Evolutionary conservation across 306 rosid genomes (phyloP).

Genomic region (Bauhinia variegata): DNA sequence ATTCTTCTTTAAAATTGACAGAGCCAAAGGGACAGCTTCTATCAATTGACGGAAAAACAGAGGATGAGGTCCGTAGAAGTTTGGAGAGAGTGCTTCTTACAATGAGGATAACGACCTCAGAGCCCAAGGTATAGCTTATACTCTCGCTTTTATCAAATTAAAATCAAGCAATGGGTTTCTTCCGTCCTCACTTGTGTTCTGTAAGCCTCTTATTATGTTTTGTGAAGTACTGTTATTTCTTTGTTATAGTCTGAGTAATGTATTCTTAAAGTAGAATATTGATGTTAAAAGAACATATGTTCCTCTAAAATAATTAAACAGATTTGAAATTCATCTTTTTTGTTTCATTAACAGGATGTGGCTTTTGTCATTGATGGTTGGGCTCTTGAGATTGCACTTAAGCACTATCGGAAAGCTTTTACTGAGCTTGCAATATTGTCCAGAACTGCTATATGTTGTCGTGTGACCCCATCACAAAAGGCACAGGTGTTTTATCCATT

Average conservation of each 20-base stretch:
- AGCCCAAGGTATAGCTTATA: constrained; percentile 78
- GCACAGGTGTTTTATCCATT: constrained; percentile 78
- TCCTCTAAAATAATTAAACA: constrained; percentile 12
- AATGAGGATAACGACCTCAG: constrained; percentile 83
- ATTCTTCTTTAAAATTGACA: constrained; percentile 40
- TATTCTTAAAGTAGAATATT: not conserved
- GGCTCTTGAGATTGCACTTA: constrained; percentile 98
- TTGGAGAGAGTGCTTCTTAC: constrained; percentile 95
- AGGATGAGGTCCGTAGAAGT: constrained; percentile 82
- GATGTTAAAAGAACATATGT: not conserved
- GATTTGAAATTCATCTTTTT: constrained; percentile 22
- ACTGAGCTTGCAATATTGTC: constrained; percentile 95
- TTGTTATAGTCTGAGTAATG: not conserved
- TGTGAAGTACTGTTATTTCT: not conserved
- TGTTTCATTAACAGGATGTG: constrained; percentile 62
- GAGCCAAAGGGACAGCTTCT: constrained; percentile 99
- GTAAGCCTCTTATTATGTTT: constrained; percentile 7
- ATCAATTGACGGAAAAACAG: constrained; percentile 89
- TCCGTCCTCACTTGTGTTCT: constrained; percentile 1
- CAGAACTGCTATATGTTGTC: constrained; percentile 98
- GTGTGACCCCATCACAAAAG: constrained; percentile 97
- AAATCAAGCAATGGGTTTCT: constrained; percentile 33
- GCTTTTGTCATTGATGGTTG: constrained; percentile 98
- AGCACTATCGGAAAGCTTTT: constrained; percentile 79
- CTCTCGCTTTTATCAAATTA: constrained; percentile 11